A percentile compares a stretch with the other conserved stretches of the same genome.
These are phyloP conservation scores for Aspergillus sp. DNA, from an alignment of 2,329 filamentous ascomycete species.

Conservation along the genomic window DNA sequence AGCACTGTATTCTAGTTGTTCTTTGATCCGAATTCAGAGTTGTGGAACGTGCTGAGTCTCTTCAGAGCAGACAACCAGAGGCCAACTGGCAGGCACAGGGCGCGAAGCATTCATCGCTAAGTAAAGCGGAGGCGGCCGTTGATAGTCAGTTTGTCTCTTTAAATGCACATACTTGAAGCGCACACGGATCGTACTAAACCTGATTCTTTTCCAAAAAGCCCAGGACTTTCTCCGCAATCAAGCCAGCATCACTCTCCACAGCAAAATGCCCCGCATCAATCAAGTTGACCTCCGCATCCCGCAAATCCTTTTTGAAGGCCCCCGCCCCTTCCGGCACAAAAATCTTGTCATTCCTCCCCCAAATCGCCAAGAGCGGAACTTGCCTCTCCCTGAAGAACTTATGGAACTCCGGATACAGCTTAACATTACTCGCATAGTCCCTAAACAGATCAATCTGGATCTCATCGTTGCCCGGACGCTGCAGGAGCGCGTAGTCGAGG, in stretches of 20 bases:
- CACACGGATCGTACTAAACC: background rate
- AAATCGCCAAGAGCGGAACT: constrained; percentile 61
- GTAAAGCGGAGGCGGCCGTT: too few relatives aligned
- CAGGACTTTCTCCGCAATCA: constrained; percentile 43
- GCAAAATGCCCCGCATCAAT: constrained; percentile 64
- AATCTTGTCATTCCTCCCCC: constrained; percentile 62
- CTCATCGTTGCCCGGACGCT: constrained; percentile 55
- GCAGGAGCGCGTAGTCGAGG: constrained; percentile 58
- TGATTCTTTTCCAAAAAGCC: constrained; percentile 35
- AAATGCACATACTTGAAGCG: too few relatives aligned
- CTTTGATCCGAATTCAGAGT: too few relatives aligned
- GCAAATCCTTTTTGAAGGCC: constrained; percentile 57
- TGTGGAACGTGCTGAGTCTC: too few relatives aligned
- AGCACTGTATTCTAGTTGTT: too few relatives aligned
- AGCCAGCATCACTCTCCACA: constrained; percentile 44
- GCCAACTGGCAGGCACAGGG: too few relatives aligned
- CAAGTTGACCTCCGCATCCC: constrained; percentile 53
- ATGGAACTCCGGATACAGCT: constrained; percentile 60
- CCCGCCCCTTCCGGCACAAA: constrained; percentile 54
- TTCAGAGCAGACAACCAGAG: too few relatives aligned
- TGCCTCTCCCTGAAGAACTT: constrained; percentile 56
- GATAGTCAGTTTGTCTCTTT: too few relatives aligned
- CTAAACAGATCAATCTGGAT: constrained; percentile 61
- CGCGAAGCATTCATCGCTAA: too few relatives aligned
- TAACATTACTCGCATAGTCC: constrained; percentile 62